These are phyloP conservation scores for Rhododendron kiyosumense DNA, from an alignment of 148 eudicot genomes.

Conservation along the genomic window DNA sequence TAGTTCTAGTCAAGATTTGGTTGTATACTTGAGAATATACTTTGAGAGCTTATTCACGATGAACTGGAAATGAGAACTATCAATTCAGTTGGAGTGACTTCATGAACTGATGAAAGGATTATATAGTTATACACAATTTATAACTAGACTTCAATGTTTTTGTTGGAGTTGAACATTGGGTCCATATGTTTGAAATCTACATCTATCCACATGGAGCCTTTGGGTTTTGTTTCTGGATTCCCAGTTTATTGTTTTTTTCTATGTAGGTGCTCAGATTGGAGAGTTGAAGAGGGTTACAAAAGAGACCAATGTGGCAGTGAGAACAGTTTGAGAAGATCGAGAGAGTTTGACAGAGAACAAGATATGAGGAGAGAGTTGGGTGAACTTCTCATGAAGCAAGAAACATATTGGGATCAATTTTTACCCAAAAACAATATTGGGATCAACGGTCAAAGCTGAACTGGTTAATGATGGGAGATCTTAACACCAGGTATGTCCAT, in stretches of 20 bases:
- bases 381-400: no score
- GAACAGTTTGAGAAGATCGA: conserved; percentile 3
- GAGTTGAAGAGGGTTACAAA: conserved; percentile 88
- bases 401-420: no score
- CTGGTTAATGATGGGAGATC: no score
- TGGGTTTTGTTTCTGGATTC: not conserved
- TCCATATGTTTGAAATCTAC: not conserved
- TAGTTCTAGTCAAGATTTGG: not conserved
- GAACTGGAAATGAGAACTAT: not conserved
- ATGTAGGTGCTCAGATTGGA: conserved; percentile 51
- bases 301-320: conserved; percentile 83
- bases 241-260: conserved; percentile 1
- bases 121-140: not conserved
- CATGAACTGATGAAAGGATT: not conserved
- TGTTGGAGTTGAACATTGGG: not conserved
- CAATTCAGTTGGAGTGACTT: not conserved
- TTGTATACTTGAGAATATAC: not conserved
- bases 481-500: no score
- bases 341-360: no score
- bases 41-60: not conserved
- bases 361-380: no score
- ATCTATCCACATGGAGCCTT: not conserved
- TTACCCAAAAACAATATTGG: no score
- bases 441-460: no score
- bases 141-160: not conserved